Conservation (phyloP, 805 yeast genomes). For the Candida quercuum region DNA sequence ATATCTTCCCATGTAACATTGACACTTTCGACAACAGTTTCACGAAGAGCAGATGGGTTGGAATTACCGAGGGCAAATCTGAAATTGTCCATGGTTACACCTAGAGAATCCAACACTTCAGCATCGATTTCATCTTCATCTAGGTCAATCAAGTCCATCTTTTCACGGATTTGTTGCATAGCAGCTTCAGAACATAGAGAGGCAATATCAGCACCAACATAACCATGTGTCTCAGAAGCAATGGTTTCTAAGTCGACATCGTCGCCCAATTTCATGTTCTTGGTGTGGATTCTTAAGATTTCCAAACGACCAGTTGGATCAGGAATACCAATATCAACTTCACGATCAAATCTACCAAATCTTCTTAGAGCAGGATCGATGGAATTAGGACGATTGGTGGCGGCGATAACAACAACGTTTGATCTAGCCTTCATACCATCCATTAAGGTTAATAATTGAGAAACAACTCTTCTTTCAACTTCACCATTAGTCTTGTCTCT, state of each 20-base stretch:
- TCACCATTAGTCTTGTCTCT: slow-evolving; percentile 99
- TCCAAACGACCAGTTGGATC: slow-evolving; percentile 98
- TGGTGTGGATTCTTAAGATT: slow-evolving; percentile 94
- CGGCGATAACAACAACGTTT: slow-evolving; percentile 96
- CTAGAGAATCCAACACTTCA: slow-evolving; percentile 90
- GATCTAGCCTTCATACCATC: slow-evolving; percentile 99
- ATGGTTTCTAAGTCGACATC: slow-evolving; percentile 95
- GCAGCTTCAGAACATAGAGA: slow-evolving; percentile 99
- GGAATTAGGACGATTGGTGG: slow-evolving; percentile 76
- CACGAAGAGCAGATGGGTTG: slow-evolving; percentile 98
- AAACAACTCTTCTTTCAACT: slow-evolving; percentile 98
- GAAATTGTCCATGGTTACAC: slow-evolving; percentile 98
- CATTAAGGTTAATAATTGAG: slow-evolving; percentile 95
- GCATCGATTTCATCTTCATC: slow-evolving; percentile 98
- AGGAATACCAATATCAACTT: slow-evolving; percentile 89
- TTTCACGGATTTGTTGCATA: slow-evolving; percentile 99
- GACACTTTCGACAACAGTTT: slow-evolving; percentile 97
- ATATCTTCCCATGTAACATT: slow-evolving; percentile 99
- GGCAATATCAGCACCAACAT: slow-evolving; percentile 98
- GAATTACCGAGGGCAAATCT: slow-evolving; percentile 96
- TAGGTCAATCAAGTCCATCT: slow-evolving; percentile 95
- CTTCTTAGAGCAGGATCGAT: slow-evolving; percentile 79
- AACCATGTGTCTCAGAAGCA: slow-evolving; percentile 98
- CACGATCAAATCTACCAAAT: slow-evolving; percentile 88
- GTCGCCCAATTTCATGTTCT: slow-evolving; percentile 93